Percentiles rank a stretch among this genome's conserved stretches.
These are phyloP conservation scores for Priceomyces haplophilus DNA, from an alignment of 805 yeast genomes.

Conservation along the genomic window DNA sequence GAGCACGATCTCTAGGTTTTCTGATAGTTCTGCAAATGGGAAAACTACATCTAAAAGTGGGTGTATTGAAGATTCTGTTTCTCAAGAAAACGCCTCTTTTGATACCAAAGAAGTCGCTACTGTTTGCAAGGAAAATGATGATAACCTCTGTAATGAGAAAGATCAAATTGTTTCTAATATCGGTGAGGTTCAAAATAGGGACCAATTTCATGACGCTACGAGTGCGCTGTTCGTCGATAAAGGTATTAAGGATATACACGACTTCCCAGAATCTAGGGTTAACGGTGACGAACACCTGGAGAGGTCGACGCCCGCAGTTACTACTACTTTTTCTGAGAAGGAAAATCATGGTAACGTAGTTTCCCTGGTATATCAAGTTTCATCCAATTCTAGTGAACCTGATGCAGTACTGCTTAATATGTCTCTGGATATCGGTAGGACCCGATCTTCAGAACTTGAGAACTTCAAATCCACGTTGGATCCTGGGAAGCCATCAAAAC, in stretches of 20 bases:
- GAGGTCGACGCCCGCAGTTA: not conserved
- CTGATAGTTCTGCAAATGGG: not conserved
- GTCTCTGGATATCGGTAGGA: conserved; percentile 1
- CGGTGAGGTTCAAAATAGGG: not conserved
- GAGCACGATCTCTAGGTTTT: conserved; percentile 3
- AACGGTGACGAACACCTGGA: not conserved
- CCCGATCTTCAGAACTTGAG: conserved; percentile 8
- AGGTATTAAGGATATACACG: not conserved
- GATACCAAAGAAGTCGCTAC: not conserved
- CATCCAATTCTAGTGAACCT: conserved; percentile 3
- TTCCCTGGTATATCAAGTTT: not conserved
- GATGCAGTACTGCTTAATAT: conserved; percentile 3
- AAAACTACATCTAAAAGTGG: not conserved
- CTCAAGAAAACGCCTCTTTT: not conserved
- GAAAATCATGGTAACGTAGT: not conserved
- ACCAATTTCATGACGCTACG: not conserved
- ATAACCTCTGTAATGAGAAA: not conserved
- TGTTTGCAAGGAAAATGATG: not conserved
- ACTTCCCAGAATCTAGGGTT: too few species aligned
- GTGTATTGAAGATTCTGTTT: not conserved
- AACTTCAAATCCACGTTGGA: conserved; percentile 39
- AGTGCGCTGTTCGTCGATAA: not conserved
- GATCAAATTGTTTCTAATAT: not conserved
- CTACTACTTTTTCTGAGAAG: not conserved
- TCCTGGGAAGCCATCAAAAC: conserved; percentile 41